Base-by-base conservation (phyloP, 306 rosid genomes). In the Cicer pinnatifidum region DNA sequence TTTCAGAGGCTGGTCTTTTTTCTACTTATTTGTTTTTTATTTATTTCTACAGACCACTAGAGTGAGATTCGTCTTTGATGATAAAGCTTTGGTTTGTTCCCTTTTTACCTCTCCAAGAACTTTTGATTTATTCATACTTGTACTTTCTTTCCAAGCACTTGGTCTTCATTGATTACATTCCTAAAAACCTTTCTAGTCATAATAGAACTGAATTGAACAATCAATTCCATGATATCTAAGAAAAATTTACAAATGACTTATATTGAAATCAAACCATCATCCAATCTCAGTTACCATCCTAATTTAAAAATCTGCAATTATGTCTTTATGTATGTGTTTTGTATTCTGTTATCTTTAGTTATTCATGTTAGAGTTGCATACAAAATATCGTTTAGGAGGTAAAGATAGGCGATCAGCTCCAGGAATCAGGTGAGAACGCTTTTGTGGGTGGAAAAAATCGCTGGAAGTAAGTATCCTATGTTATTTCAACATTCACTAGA, bases 381-480 rank as follows among this genome's bases (percentile, higher is more conserved):
- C 50, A 67, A 58, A 54, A 1, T 78, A 56, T 67, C 75, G 72
- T 43, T 83, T 81, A 94, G 98, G 98, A 91, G 85, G 96, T 94
- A 41, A 94, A 78, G 86, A 75, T 94, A 28, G 97, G 98, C 60
- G 96, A 94, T 0, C 82, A 88, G 86, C 97, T 94, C 67, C 72
- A 87, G 73, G 91, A 87, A 38, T 94, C 98, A 0, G 98, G 97
- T 64, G 97, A 94, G 82, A 94, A 94, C 82, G 98, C 76, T 69
- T 92, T 92, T 0, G 96, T 91, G 54, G 98, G 98, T 6, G 98
- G 98, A 40, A 81, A 91, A 84, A 94, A 94, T 69, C 92, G 97
- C 8, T 94, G 98, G 98, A 94, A 89, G 98, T 94, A 86, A 76
- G 98, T 81, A 60, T 17, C 60, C 8, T 6, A 12, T 44, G 71